Conservation (phyloP, 2,329 filamentous ascomycete species). For the Penicillium sp. region DNA sequence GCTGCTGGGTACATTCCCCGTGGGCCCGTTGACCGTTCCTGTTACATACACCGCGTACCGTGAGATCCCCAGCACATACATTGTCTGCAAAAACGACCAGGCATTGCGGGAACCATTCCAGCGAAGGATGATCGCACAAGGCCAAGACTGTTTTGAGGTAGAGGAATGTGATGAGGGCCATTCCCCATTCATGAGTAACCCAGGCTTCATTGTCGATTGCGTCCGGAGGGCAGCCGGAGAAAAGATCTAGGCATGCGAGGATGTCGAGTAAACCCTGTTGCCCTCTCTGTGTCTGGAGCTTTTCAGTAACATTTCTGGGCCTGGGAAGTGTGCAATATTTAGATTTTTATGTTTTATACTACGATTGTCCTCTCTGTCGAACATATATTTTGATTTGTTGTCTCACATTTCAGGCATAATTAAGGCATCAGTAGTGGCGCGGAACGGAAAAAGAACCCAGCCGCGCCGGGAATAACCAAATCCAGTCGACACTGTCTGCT, state of each 20-base stretch:
- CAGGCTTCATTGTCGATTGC: slow-evolving; percentile 25
- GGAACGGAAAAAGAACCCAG: background rate
- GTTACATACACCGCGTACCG: slow-evolving; percentile 29
- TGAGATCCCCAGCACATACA: slow-evolving; percentile 32
- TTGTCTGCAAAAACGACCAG: slow-evolving; percentile 29
- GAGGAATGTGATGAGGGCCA: slow-evolving; percentile 31
- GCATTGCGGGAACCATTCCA: slow-evolving; percentile 23
- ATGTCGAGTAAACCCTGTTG: no score
- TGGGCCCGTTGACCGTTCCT: slow-evolving; percentile 24
- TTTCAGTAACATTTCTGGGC: rapidly evolving
- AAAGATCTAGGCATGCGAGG: background rate
- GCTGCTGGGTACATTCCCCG: slow-evolving; percentile 25
- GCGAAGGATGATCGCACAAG: slow-evolving; percentile 30
- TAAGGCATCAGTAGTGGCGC: background rate
- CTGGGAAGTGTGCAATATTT: background rate
- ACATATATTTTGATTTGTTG: background rate
- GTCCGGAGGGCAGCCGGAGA: slow-evolving; percentile 27
- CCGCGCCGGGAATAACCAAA: background rate
- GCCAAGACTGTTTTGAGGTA: slow-evolving; percentile 24
- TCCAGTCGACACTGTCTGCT: background rate
- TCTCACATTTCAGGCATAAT: background rate
- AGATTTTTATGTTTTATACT: no score
- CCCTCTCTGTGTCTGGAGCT: background rate
- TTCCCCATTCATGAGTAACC: slow-evolving; percentile 31
- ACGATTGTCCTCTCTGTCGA: background rate